phyloP scores from a whole-genome alignment of 2,329 filamentous ascomycete species.

The Fusarium subtropicale region DNA sequence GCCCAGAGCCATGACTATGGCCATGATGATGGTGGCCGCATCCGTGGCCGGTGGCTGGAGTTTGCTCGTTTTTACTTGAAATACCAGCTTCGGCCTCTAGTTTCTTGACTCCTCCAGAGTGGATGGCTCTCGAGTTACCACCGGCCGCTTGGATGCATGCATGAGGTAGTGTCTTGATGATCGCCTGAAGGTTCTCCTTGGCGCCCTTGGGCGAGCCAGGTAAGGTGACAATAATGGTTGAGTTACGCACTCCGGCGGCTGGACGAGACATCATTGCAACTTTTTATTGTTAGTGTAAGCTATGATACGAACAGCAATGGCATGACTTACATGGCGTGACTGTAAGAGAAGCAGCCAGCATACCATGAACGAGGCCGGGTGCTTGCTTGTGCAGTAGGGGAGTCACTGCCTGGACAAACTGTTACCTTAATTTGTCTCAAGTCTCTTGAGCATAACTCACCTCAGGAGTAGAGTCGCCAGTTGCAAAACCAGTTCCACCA shows the following conservation, averaged over 20 bases:
- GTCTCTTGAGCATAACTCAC: conserved; percentile 57
- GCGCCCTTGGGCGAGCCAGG: conserved; percentile 96
- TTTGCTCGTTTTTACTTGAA: conserved; percentile 47
- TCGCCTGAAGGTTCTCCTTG: conserved; percentile 88
- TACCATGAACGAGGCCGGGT: conserved; percentile 91
- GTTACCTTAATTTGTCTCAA: background rate
- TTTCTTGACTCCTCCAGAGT: conserved; percentile 83
- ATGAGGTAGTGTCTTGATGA: conserved; percentile 92
- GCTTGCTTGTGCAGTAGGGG: conserved; percentile 86
- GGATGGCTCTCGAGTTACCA: conserved; percentile 80
- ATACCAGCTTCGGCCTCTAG: conserved; percentile 86
- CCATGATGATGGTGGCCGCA: conserved; percentile 65
- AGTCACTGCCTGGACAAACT: conserved; percentile 69
- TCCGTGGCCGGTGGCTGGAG: conserved; percentile 47
- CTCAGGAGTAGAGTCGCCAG: conserved; percentile 88
- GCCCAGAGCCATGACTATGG: conserved; percentile 65
- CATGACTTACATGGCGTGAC: conserved; percentile 87
- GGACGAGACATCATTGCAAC: conserved; percentile 98
- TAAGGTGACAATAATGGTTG: conserved; percentile 85
- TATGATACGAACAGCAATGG: background rate
- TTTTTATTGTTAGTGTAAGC: conserved; percentile 54
- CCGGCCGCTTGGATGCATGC: conserved; percentile 92
- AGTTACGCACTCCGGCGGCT: conserved; percentile 86
- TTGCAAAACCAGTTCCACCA: conserved; percentile 92
- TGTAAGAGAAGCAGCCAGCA: conserved; percentile 85